Conservation (phyloP, 352 stramenopile species). For the Pythium coloratum region DNA sequence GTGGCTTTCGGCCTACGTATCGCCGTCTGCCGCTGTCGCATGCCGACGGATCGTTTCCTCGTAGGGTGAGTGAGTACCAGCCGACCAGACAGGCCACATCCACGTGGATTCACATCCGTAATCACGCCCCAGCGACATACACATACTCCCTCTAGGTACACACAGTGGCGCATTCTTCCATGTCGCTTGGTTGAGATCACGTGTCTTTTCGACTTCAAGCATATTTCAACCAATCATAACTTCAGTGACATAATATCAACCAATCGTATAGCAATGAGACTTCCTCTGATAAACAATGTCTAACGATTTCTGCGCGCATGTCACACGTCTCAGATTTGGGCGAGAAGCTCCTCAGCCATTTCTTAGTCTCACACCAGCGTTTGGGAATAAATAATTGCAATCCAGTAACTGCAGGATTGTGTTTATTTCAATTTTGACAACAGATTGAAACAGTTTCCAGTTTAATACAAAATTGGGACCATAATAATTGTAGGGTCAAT, state of each 20-base stretch:
- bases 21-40: background rate
- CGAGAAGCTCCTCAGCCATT: background rate
- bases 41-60: background rate
- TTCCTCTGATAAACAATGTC: background rate
- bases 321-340: constrained; percentile 16
- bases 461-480: no score
- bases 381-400: no score
- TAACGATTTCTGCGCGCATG: background rate
- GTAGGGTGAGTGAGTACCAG: background rate
- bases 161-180: background rate
- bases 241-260: background rate
- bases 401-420: no score
- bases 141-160: no score
- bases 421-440: no score
- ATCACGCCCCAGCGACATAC: background rate
- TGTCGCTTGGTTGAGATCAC: background rate
- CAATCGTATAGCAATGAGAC: background rate
- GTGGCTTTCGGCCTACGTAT: background rate
- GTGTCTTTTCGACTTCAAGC: background rate
- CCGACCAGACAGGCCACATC: background rate
- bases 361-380: background rate
- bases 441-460: no score
- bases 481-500: no score
- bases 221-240: background rate
- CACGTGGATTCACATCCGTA: background rate